Evolutionary conservation across 768 basidiomycete species (phyloP), one percentile per base, ranked within the genome.

Genomic region (Macrolepiota fuliginosa): DNA sequence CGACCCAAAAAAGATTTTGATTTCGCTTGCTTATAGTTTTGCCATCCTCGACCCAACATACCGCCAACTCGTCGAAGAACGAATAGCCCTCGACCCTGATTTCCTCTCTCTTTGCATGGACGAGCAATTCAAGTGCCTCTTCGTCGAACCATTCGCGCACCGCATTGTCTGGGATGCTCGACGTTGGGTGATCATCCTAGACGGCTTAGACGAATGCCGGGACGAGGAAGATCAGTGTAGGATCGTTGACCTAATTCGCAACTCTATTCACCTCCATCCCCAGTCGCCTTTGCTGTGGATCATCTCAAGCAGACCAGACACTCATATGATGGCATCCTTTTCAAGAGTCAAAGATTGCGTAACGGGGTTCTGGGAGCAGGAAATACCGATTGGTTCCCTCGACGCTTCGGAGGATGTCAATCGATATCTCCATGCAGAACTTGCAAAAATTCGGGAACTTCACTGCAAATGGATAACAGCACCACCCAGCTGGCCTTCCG

Each of bases 201-300:
- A 57, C 49, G 56, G 36, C 7, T 27, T 57, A 19, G 56, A 57
- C 7, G 56, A 57, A 17, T 57, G 56, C 19, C 45, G 36, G 36
- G 35, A 25, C 13, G 45, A 57, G 19, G 27, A 15, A 2, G 56
- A 36, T 22, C 35, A 57, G 22, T 49, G 45, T 15, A 46, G 49
- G 22, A 35, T 57, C 40, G 12, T 57, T 12, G 29, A 57, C 2
- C 56, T 57, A 4, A 24, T 57, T 49, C 56, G 11, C 6, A 32
- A 49, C 32, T 57, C 40, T 17, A n/a, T 57, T 49, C n/a, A 24
- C 46, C 47, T 40, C 39, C 4, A 36, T 37, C 52, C 32, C 2
- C n/a, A 32, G 29, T 32, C 29, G 29, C 32, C 52, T 36, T 22
- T 53, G 35, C n/a, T 36, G 10, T 53, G 32, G 35, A 19, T 53